These are phyloP conservation scores for Komagataella mondaviorum DNA, from an alignment of 805 yeast genomes.

Conservation along the genomic window DNA sequence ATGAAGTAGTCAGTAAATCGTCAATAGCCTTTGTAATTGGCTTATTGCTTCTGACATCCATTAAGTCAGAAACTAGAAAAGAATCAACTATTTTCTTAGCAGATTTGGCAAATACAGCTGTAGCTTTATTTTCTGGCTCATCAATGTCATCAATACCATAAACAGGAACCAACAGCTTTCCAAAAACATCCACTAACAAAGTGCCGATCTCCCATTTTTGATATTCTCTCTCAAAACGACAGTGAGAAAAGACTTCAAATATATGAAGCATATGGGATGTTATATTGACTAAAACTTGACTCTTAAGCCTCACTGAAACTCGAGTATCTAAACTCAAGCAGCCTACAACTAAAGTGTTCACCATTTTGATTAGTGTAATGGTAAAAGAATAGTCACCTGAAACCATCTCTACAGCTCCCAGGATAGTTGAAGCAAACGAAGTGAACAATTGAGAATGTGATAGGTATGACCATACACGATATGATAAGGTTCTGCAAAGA, in stretches of 20 bases:
- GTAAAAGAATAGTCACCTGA: slow-evolving; percentile 57
- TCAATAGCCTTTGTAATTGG: slow-evolving; percentile 42
- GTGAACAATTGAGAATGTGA: slow-evolving; percentile 48
- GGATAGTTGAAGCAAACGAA: slow-evolving; percentile 29
- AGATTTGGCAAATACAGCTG: slow-evolving; percentile 35
- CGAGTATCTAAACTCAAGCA: slow-evolving; percentile 25
- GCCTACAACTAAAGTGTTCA: slow-evolving; percentile 36
- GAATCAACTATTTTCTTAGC: slow-evolving; percentile 36
- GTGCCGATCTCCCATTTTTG: slow-evolving; percentile 55
- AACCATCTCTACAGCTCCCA: slow-evolving; percentile 64
- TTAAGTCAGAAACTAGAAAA: slow-evolving; percentile 38
- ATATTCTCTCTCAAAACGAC: slow-evolving; percentile 44
- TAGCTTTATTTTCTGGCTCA: slow-evolving; percentile 24
- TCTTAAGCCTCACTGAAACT: slow-evolving; percentile 27
- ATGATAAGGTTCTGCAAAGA: slow-evolving; percentile 33
- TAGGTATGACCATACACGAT: slow-evolving; percentile 73
- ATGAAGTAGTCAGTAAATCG: slow-evolving; percentile 19
- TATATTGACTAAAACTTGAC: slow-evolving; percentile 41
- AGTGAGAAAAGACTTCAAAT: slow-evolving; percentile 60
- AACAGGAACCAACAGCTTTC: slow-evolving; percentile 35
- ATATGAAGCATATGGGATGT: slow-evolving; percentile 46
- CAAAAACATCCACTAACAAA: slow-evolving; percentile 37
- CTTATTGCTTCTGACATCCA: slow-evolving; percentile 36
- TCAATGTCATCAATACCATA: slow-evolving; percentile 36
- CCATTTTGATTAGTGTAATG: slow-evolving; percentile 40